Conservation (phyloP, 257 asterid genomes). For the Solanum pennellii region DNA sequence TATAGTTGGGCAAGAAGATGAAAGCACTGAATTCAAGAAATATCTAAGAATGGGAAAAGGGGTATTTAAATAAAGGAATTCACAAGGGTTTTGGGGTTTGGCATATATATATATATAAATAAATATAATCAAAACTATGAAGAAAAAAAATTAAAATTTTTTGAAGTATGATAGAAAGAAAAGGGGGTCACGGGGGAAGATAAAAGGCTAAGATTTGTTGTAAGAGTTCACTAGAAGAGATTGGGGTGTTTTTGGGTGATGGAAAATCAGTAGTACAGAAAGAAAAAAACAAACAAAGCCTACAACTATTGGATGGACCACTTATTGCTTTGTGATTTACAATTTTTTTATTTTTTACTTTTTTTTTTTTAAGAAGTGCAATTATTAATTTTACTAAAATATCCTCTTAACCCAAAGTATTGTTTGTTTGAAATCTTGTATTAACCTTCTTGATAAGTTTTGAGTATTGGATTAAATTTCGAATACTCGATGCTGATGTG, state of each 20-base stretch:
- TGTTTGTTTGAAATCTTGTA: not conserved
- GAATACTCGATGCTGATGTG: not conserved
- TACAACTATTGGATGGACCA: conserved; percentile 32
- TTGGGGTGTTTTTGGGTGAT: conserved; percentile 9
- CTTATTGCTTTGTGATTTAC: not conserved
- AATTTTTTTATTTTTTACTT: not conserved
- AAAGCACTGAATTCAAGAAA: conserved; percentile 11
- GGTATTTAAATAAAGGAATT: conserved; percentile 7
- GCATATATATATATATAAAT: not conserved
- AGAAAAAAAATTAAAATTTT: not conserved
- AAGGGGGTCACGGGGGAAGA: conserved; percentile 49
- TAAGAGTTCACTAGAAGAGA: conserved; percentile 3
- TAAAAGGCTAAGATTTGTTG: conserved; percentile 24
- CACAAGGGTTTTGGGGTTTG: not conserved
- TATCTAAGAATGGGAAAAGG: conserved; percentile 12
- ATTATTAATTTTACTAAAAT: too few species aligned
- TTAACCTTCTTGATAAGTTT: not conserved
- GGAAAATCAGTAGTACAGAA: conserved; percentile 18
- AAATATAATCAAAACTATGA: not conserved
- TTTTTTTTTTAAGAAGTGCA: not conserved
- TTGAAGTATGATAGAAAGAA: not conserved
- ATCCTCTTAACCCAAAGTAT: not conserved
- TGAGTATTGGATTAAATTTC: not conserved
- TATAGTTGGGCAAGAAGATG: not conserved
- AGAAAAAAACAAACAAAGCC: conserved; percentile 16